These are phyloP conservation scores for Yamadazyma diospyri DNA, from an alignment of 1,139 yeast genomes.

Conservation along the genomic window DNA sequence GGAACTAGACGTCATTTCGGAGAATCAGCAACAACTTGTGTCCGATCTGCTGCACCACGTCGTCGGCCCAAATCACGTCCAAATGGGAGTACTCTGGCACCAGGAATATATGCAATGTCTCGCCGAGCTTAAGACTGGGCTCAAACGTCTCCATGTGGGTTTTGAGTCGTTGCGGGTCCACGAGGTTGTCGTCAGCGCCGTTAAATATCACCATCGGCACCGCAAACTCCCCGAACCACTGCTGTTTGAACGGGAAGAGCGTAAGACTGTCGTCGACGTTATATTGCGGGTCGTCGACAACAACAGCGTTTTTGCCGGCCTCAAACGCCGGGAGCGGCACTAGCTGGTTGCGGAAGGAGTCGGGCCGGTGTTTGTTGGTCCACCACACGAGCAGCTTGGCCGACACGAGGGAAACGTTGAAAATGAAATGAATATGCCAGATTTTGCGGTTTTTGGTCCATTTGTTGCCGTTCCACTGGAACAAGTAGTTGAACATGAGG, in stretches of 20 bases:
- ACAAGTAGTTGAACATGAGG: conserved; percentile 75
- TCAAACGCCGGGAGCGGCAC: conserved; percentile 31
- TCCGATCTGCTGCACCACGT: conserved; percentile 35
- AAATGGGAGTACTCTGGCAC: conserved; percentile 51
- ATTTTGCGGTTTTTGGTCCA: conserved; percentile 64
- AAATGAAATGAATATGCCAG: conserved; percentile 71
- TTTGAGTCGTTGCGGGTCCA: conserved; percentile 57
- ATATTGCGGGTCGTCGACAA: conserved; percentile 14
- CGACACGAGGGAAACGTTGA: conserved; percentile 83
- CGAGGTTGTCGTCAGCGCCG: conserved; percentile 64
- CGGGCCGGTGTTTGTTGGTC: conserved; percentile 48
- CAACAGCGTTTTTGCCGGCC: conserved; percentile 23
- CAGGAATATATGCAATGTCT: conserved; percentile 33
- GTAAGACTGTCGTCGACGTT: conserved; percentile 45
- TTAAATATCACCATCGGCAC: conserved; percentile 57
- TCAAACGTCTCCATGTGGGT: conserved; percentile 53
- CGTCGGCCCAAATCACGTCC: conserved; percentile 58
- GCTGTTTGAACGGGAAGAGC: conserved; percentile 44
- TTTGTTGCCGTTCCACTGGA: conserved; percentile 77
- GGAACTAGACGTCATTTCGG: conserved; percentile 1
- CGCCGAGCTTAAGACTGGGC: conserved; percentile 35
- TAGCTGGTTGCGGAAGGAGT: conserved; percentile 40
- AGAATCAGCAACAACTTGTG: conserved; percentile 5
- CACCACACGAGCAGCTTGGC: conserved; percentile 89
- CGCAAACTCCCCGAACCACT: conserved; percentile 56